Conservation (phyloP, 2,329 filamentous ascomycete genomes). For the Diaporthe sp. region DNA sequence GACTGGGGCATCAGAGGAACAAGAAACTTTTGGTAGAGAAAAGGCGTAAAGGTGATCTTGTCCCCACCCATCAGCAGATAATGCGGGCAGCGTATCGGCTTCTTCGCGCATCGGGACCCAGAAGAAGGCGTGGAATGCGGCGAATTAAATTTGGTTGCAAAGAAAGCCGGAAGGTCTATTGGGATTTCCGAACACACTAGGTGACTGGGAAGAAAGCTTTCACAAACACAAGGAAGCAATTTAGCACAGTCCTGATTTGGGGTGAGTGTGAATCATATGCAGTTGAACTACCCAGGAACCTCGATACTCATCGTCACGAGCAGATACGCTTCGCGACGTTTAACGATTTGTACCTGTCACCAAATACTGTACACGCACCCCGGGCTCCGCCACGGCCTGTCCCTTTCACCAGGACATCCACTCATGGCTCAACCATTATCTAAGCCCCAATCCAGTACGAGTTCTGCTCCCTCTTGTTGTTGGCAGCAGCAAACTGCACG, state of each 20-base stretch:
- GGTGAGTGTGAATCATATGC: background rate
- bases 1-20: background rate
- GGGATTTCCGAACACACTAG: too few relatives aligned
- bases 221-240: background rate
- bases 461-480: slow-evolving; percentile 15
- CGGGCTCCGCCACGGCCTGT: background rate
- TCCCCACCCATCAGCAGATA: background rate
- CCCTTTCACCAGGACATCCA: slow-evolving; percentile 1
- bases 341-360: background rate
- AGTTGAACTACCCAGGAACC: background rate
- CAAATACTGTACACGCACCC: background rate
- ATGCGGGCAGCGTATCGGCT: background rate
- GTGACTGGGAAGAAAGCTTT: background rate
- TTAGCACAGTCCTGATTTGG: background rate
- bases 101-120: background rate
- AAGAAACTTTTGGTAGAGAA: background rate
- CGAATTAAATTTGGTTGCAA: too few relatives aligned
- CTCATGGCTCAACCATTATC: background rate
- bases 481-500: slow-evolving; percentile 51
- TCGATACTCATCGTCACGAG: background rate
- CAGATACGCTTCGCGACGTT: background rate
- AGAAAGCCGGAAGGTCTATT: too few relatives aligned
- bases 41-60: background rate
- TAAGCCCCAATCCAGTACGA: slow-evolving; percentile 17
- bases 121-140: background rate